Base-by-base conservation (phyloP, 345 rosid species). In the Toxicodendron radicans region DNA sequence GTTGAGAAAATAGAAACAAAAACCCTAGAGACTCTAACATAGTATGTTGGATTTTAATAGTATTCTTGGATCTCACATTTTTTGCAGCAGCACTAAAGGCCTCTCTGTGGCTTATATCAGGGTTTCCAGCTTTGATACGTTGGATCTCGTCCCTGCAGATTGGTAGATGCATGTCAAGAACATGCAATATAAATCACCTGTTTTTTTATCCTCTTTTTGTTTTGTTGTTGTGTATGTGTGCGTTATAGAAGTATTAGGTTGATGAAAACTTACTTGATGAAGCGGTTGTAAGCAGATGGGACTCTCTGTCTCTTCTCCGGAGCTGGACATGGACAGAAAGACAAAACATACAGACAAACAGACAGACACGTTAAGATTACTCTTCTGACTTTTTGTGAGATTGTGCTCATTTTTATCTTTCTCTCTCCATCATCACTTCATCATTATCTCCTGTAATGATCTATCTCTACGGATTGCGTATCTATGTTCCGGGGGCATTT, bases 71-170 rank as follows among this genome's bases (percentile, higher is more conserved):
- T 78, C 93, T 89, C 69, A 96, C 99, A 84, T 96, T 96, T 85
- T 96, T 96, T 57, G 99, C 99, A 82, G 99, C 99, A 38, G 99
- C 99, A 80, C 99, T 92, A 68, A 96, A 96, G 58, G 99, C 99
- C 75, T 96, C 99, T 81, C 98, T 88, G 93, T 96, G 99, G 79
- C 97, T 96, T 51, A 96, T 96, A 74, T 96, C 99, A 74, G 99
- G 99, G 72, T 96, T 96, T 70, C 86, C 93, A 65, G 99, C 98
- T 85, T 96, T 96, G 88, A 96, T 93, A 66, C 99, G 97, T 85
- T 93, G 98, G 89, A 96, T 96, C 89, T 93, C 98, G 35, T 96
- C 99, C 88, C 99, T 96, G 89, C 78, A 63, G 21, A 71, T 62
- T 27, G 73, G 51, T 64, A 23, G n/a, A 52, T 70, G 46, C 14